Percentiles rank a stretch among this genome's conserved stretches.
phyloP scores from a whole-genome alignment of 2,329 filamentous ascomycete genomes.

The Trichoderma semiorbis region DNA sequence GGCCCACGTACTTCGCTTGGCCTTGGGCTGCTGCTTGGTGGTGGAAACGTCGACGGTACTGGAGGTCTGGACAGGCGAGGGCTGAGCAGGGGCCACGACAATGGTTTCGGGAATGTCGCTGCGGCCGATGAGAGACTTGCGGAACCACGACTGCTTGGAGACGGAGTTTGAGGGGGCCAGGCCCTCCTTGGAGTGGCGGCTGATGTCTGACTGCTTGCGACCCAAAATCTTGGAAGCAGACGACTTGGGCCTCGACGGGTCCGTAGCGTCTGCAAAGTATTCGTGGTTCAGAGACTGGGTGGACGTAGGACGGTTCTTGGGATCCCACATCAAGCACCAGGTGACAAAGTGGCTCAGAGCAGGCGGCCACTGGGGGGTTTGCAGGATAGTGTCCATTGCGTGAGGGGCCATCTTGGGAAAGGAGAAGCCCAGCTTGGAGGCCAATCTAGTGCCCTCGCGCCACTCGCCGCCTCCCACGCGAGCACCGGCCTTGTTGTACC shows the following conservation, averaged over 20 bases:
- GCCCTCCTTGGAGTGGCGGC: constrained; percentile 61
- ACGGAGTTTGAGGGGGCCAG: constrained; percentile 56
- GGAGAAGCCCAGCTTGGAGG: constrained; percentile 94
- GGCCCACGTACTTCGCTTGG: constrained; percentile 90
- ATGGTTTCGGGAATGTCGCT: constrained; percentile 66
- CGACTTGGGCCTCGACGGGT: constrained; percentile 88
- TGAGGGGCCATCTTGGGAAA: constrained; percentile 99
- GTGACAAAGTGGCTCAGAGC: constrained; percentile 91
- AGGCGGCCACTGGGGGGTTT: constrained; percentile 84
- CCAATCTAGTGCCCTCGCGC: constrained; percentile 89
- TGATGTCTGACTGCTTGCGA: constrained; percentile 84
- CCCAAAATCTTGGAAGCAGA: constrained; percentile 79
- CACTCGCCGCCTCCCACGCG: constrained; percentile 94
- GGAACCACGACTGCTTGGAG: constrained; percentile 93
- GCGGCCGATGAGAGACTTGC: constrained; percentile 85
- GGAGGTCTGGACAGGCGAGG: constrained; percentile 41
- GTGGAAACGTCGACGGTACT: constrained; percentile 39
- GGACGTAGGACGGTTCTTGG: constrained; percentile 84
- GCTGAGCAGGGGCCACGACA: constrained; percentile 40
- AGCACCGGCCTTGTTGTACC: constrained; percentile 87
- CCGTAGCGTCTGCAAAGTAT: constrained; percentile 88
- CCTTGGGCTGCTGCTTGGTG: constrained; percentile 45
- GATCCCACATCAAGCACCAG: constrained; percentile 99
- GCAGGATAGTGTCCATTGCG: constrained; percentile 90
- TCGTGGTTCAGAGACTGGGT: constrained; percentile 92